Evolutionary conservation across 305 asterid species (phyloP), one percentile per base, ranked within the genome.

Genomic region (Stenogyne calaminthoides): DNA sequence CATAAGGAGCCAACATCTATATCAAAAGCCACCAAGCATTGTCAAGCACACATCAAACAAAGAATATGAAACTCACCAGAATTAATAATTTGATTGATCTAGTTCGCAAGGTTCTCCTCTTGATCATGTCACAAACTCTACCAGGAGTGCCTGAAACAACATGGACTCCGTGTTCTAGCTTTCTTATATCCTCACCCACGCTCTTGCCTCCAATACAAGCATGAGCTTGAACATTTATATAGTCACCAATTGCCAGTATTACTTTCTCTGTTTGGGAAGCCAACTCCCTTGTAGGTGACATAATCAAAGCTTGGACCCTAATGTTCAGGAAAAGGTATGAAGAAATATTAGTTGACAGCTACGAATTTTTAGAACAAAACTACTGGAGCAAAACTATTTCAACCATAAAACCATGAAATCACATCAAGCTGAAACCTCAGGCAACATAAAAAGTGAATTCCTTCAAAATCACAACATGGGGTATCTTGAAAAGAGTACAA

Each of bases 101-200:
- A 40, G 97, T 93, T 67, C 97, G 77, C 57, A 92, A 71, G 14
- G 90, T 85, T 85, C 93, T 92, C 76, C 98, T 87, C 85, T 92
- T 90, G 62, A 92, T 92, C 97, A 92, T 92, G 83, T 92, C 98
- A 70, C 90, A 85, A 6, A 92, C 98, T 79, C 97, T 87, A 8
- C 98, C 98, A 22, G 98, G 98, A 14, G 97, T 90, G 59, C 98
- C 98, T 5, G 98, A 92, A 19, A 92, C 97, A 36, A 92, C 98
- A 63, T 92, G 96, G 74, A 92, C 98, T 34, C 97, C 98, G 62
- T 92, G 96, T 73, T 90, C 98, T 40, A 92, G 83, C 78, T 88
- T 92, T 59, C 97, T 83, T 57, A 90, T 91, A 80, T 93, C 98
- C 73, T 91, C 98, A 0, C 96, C 98, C 64, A 93, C 95, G 39